These are phyloP conservation scores for Solanum hybrid DNA, from an alignment of 305 asterid genomes.

Conservation along the genomic window DNA sequence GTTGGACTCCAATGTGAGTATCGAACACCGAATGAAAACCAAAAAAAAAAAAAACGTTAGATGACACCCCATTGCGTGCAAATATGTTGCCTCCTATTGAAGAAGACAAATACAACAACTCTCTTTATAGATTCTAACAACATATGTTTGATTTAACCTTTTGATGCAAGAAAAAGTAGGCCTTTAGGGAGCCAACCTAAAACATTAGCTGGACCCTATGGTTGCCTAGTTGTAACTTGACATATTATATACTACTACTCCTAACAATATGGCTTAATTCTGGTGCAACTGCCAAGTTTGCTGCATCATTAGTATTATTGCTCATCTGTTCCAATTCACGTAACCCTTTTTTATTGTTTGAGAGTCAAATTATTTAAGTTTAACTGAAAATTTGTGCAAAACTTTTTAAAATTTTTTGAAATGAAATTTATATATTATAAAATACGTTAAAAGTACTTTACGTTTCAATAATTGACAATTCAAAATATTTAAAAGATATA, in stretches of 20 bases:
- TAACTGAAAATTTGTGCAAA: too few species aligned
- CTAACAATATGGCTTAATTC: not conserved
- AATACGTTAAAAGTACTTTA: too few species aligned
- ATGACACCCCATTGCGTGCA: not conserved
- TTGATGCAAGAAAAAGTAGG: not conserved
- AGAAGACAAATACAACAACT: not conserved
- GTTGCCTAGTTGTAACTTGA: not conserved
- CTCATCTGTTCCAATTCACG: too few species aligned
- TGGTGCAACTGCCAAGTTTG: not conserved
- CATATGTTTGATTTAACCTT: not conserved
- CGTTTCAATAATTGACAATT: too few species aligned
- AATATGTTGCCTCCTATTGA: not conserved
- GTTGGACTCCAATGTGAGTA: too few species aligned
- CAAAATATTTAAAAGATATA: too few species aligned
- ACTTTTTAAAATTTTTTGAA: too few species aligned
- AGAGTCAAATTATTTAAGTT: too few species aligned
- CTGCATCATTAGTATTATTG: not conserved
- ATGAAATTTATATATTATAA: too few species aligned
- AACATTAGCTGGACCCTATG: not conserved
- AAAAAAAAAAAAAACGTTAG: too few species aligned
- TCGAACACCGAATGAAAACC: too few species aligned
- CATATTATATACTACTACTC: not conserved
- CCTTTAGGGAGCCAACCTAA: not conserved
- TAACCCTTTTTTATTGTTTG: too few species aligned
- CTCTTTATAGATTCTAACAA: not conserved